Percentiles rank a stretch among this genome's conserved stretches.
Conservation (phyloP, 768 basidiomycete species). For the Naganishia vaughanmartiniae region DNA sequence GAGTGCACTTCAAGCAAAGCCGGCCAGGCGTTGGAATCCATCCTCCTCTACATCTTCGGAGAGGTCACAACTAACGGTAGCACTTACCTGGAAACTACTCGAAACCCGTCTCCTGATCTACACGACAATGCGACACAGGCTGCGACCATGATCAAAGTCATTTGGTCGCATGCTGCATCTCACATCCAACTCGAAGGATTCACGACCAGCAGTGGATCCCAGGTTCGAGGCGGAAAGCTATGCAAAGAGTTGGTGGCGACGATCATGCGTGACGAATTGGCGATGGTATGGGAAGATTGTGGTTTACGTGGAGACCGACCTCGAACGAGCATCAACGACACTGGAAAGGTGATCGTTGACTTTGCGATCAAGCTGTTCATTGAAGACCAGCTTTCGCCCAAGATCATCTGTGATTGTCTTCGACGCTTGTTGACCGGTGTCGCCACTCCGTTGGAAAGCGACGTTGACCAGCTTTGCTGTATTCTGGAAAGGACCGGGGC, state of each 20-base stretch:
- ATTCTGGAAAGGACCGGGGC: slow-evolving; percentile 82
- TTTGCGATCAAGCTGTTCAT: slow-evolving; percentile 2
- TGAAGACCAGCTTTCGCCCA: slow-evolving; percentile 67
- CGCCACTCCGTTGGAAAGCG: slow-evolving; percentile 93
- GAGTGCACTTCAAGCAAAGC: background rate
- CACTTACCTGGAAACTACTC: background rate
- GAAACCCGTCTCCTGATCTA: background rate
- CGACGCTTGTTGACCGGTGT: slow-evolving; percentile 90
- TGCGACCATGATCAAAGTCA: background rate
- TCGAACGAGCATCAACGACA: background rate
- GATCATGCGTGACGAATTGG: background rate
- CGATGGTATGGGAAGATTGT: background rate
- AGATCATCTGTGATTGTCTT: slow-evolving; percentile 97
- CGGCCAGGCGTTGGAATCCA: background rate
- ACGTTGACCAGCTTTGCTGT: slow-evolving; percentile 92
- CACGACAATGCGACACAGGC: background rate
- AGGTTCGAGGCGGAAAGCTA: background rate
- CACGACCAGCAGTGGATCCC: background rate
- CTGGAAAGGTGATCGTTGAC: background rate
- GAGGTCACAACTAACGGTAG: background rate
- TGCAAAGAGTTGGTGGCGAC: background rate
- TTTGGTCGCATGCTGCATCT: background rate
- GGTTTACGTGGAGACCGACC: background rate
- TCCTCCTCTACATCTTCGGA: background rate
- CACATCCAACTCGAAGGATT: slow-evolving; percentile 1